Conservation (phyloP, 305 asterid species). For the Plantago coronopus region DNA sequence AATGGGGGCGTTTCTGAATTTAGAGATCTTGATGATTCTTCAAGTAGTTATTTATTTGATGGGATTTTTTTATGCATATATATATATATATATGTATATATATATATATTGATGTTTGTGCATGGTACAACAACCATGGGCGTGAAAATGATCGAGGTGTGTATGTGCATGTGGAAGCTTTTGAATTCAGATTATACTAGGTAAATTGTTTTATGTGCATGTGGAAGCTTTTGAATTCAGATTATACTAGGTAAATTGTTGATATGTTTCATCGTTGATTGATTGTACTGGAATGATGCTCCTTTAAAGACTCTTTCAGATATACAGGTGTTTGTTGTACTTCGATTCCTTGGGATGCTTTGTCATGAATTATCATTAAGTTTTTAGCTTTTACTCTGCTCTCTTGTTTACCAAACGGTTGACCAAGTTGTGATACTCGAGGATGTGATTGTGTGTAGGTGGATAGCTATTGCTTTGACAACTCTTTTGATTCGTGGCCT, state of each 20-base stretch:
- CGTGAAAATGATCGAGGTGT: not conserved
- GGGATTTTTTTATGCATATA: no score
- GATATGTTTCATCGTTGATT: not conserved
- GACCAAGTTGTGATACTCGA: constrained; percentile 11
- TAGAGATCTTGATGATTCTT: constrained; percentile 3
- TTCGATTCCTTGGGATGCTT: constrained; percentile 7
- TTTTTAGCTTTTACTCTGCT: constrained; percentile 11
- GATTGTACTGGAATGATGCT: constrained; percentile 3
- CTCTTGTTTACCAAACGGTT: constrained; percentile 10
- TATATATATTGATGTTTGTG: no score
- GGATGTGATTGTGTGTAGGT: constrained; percentile 50
- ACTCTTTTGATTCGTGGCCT: constrained; percentile 59
- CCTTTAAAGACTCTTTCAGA: not conserved
- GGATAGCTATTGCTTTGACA: constrained; percentile 65
- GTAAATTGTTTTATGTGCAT: no score
- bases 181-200: not conserved
- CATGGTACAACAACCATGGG: no score
- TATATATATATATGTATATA: no score
- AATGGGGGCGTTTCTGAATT: not conserved
- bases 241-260: not conserved
- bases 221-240: not conserved
- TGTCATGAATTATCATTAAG: constrained; percentile 4
- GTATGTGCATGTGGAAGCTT: not conserved
- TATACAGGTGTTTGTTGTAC: not conserved
- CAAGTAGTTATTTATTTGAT: not conserved